phyloP scores from a whole-genome alignment of 805 yeast species.

The Ogataea trehalophila region DNA sequence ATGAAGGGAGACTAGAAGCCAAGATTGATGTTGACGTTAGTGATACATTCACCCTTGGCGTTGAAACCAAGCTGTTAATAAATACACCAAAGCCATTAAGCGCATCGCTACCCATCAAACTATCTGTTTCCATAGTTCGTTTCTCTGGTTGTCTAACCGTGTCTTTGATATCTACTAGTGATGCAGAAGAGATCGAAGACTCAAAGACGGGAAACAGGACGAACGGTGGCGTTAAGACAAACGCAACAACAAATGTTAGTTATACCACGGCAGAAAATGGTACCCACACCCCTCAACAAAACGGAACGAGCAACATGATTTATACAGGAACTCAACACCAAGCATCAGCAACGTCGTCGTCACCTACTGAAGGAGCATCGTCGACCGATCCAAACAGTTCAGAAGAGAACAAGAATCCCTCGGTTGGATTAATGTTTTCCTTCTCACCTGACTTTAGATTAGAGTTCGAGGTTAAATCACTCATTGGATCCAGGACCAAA shows the following conservation, averaged over 20 bases:
- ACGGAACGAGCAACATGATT: no score
- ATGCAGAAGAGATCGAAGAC: conserved; percentile 20
- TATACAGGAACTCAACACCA: no score
- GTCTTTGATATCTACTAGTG: conserved; percentile 47
- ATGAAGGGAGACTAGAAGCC: conserved; percentile 62
- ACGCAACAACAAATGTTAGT: conserved; percentile 3
- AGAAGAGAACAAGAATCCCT: conserved; percentile 5
- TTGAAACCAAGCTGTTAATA: conserved; percentile 71
- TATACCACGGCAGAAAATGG: conserved; percentile 8
- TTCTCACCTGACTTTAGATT: conserved; percentile 88
- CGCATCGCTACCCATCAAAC: conserved; percentile 80
- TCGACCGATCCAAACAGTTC: not conserved
- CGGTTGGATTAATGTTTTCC: conserved; percentile 77
- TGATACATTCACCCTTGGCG: conserved; percentile 80
- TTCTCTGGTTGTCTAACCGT: conserved; percentile 88
- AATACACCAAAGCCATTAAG: conserved; percentile 81
- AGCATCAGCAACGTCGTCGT: not conserved
- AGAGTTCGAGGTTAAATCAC: conserved; percentile 82
- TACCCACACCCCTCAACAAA: not conserved
- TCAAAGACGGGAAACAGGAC: conserved; percentile 5
- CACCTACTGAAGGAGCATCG: not conserved
- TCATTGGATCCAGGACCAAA: conserved; percentile 90
- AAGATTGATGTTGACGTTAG: conserved; percentile 87
- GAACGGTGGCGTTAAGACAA: no score
- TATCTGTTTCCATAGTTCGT: conserved; percentile 83